phyloP scores from a whole-genome alignment of 768 basidiomycete species.

The Glaciozyma antarctica region DNA sequence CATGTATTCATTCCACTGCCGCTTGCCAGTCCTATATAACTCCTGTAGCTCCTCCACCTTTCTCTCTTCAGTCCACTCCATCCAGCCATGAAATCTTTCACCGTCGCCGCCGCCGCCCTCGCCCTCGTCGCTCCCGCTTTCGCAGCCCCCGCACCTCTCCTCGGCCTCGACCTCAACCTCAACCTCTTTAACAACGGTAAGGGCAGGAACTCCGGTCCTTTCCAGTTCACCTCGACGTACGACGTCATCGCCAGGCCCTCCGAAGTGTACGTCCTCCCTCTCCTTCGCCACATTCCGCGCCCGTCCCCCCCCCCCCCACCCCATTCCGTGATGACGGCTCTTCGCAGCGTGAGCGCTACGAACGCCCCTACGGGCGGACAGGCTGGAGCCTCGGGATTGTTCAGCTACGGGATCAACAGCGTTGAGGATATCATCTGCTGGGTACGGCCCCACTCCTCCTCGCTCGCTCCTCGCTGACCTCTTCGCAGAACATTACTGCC shows the following conservation, averaged over 20 bases:
- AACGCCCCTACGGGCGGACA: slow-evolving; percentile 34
- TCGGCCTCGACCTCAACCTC: background rate
- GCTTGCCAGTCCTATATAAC: too few species aligned
- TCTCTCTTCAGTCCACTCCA: too few species aligned
- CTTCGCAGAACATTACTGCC: slow-evolving; percentile 15
- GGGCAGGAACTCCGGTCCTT: slow-evolving; percentile 10
- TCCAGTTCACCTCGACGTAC: slow-evolving; percentile 38
- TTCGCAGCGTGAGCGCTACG: slow-evolving; percentile 32
- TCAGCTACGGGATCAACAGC: slow-evolving; percentile 37
- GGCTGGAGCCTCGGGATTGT: slow-evolving; percentile 33
- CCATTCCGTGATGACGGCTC: too few species aligned
- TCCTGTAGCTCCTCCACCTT: too few species aligned
- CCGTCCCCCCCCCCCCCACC: too few species aligned
- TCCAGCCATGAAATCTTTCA: slow-evolving; percentile 4
- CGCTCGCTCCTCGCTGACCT: background rate
- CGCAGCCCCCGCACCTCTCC: background rate
- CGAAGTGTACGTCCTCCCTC: slow-evolving; percentile 11
- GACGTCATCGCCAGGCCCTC: slow-evolving; percentile 32
- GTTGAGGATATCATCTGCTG: slow-evolving; percentile 37
- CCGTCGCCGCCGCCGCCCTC: background rate
- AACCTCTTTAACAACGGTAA: background rate
- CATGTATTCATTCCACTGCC: too few species aligned
- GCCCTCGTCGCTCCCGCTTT: slow-evolving; percentile 1
- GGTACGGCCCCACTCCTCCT: slow-evolving; percentile 13
- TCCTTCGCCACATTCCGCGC: background rate